A percentile compares a stretch with the other conserved stretches of the same genome.
Evolutionary conservation across 768 basidiomycete species (phyloP).

Genomic region (Russula brevipes): DNA sequence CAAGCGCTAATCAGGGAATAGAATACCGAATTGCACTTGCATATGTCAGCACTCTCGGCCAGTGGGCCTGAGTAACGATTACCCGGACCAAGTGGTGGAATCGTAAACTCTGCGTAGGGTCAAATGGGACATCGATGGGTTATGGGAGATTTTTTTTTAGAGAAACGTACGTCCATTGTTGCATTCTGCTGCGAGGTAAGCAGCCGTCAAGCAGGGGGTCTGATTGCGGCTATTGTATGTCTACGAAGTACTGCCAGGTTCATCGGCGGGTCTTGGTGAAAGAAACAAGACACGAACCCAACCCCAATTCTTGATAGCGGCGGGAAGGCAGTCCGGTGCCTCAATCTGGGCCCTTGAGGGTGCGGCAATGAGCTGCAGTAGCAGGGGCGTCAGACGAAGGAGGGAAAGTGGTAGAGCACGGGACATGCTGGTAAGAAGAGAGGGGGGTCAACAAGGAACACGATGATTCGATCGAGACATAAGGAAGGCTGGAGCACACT

Average conservation of each 20-base stretch:
- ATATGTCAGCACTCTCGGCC: background rate
- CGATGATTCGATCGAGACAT: background rate
- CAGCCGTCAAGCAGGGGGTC: conserved; percentile 8
- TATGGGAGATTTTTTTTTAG: background rate
- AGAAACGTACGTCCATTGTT: background rate
- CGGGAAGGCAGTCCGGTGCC: conserved; percentile 3
- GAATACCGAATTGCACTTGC: conserved; percentile 15
- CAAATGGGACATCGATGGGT: background rate
- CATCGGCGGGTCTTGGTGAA: background rate
- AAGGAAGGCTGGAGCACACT: no score
- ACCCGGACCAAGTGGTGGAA: background rate
- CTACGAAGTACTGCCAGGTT: background rate
- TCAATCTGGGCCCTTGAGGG: background rate
- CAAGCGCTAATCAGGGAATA: conserved; percentile 14
- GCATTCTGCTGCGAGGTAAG: conserved; percentile 14
- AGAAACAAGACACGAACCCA: conserved; percentile 1
- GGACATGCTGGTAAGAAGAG: background rate
- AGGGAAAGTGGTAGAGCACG: background rate
- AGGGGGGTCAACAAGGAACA: background rate
- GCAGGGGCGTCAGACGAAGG: background rate
- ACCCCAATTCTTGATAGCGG: background rate
- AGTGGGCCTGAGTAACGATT: conserved; percentile 11
- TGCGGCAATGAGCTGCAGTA: background rate
- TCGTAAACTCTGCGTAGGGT: conserved; percentile 3
- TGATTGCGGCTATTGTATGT: conserved; percentile 14